phyloP scores from a whole-genome alignment of 805 yeast species.

The Sungouiozyma intestinalis region DNA sequence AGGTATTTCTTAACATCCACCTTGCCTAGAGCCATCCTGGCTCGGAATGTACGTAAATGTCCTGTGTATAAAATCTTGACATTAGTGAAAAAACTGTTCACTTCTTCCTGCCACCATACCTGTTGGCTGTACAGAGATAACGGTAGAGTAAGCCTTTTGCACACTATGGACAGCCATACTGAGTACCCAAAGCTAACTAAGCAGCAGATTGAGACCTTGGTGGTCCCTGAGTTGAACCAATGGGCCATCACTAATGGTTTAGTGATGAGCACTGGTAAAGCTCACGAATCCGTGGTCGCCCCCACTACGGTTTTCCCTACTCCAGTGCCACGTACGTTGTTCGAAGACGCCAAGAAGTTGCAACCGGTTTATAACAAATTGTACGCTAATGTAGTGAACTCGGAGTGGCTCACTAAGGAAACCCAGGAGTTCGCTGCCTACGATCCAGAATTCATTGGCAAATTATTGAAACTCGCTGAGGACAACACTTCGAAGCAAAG shows the following conservation, averaged over 20 bases:
- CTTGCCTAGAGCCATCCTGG: too few species aligned
- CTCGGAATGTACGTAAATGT: too few species aligned
- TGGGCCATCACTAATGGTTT: constrained; percentile 77
- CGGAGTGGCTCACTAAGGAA: constrained; percentile 54
- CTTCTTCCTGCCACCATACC: too few species aligned
- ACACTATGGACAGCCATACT: constrained; percentile 6
- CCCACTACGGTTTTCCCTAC: constrained; percentile 91
- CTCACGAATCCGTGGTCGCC: constrained; percentile 43
- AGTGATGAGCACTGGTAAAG: constrained; percentile 63
- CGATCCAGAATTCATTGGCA: constrained; percentile 77
- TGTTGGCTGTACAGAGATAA: background rate
- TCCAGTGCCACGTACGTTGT: constrained; percentile 64
- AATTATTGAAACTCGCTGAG: constrained; percentile 36
- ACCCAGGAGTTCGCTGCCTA: constrained; percentile 43
- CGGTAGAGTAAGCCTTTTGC: background rate
- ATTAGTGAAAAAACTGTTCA: too few species aligned
- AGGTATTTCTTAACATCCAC: constrained; percentile 16
- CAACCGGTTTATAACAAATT: constrained; percentile 63
- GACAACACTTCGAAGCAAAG: constrained; percentile 44
- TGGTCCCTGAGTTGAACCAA: constrained; percentile 46
- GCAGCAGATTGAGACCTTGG: constrained; percentile 16
- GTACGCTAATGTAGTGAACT: constrained; percentile 53
- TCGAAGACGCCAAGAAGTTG: constrained; percentile 53
- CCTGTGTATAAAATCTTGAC: too few species aligned
- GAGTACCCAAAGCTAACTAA: constrained; percentile 24